Evolutionary conservation across 192 early-diverging fungal species (phyloP), one percentile per base, ranked within the genome.

Genomic region (Lunasporangiospora selenospora): DNA sequence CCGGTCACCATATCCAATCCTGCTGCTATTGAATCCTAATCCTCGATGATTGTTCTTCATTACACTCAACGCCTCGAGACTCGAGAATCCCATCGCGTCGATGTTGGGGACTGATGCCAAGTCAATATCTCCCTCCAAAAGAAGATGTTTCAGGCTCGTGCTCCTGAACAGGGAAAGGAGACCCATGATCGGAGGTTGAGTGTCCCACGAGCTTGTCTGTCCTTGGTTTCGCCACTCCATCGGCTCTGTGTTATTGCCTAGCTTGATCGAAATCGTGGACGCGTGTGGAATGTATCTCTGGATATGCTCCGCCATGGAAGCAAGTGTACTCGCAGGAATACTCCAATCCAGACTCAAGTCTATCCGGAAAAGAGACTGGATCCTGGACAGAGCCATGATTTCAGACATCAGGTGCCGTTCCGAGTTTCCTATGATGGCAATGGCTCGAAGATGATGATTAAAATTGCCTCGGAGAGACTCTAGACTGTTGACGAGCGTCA

Each of bases 31-130:
- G 18, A 48, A 49, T 2, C 4, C 13, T 18, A 29, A 57, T 10
- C 50, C 43, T 15, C 67, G 58, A 27, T 62, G 47, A 23, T 47
- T 62, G 48, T 38, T 71, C 27, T 57, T 55, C 59, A 71, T 62
- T 26, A 71, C 52, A 15, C 57, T 62, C 18, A 71, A 48, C 27
- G 56, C 58, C 24, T 71, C 58, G 31, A 71, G 29, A 21, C 62
- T 71, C 10, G 58, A 51, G 52, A 71, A 57, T 19, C 62, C 67
- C 67, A 62, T 71, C 18, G 58, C 50, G 7, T 53, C 51, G n/a
- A 71, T 53, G 19, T 71, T 71, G 23, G 67, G 67, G 0, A 71
- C 47, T 8, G 67, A 58, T 26, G 33, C 50, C 34, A 62, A 8
- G 53, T 71, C 59, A 29, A 71, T 43, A 12, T 71, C 59, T 10